These are phyloP conservation scores for Rhytidiadelphus loreus DNA, from an alignment of 225 moss, liverwort and hornwort species.

Conservation along the genomic window DNA sequence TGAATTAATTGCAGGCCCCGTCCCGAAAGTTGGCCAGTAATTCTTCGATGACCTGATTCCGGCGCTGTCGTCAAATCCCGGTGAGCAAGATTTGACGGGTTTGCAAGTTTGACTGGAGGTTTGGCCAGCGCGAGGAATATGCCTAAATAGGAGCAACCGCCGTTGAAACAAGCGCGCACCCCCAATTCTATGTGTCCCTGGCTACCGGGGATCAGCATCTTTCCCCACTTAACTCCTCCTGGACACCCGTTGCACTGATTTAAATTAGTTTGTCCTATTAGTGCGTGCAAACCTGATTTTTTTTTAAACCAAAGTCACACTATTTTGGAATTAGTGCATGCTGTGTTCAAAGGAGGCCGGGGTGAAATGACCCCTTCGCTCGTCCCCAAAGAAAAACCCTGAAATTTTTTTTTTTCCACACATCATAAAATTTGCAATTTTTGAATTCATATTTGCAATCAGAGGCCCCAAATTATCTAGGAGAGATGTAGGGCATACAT, in stretches of 20 bases:
- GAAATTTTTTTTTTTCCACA: too few species aligned
- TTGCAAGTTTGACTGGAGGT: neutral
- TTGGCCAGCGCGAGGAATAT: neutral
- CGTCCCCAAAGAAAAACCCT: too few species aligned
- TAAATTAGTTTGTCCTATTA: neutral
- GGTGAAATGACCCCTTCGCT: too few species aligned
- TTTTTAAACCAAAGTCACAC: neutral
- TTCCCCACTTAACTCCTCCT: neutral
- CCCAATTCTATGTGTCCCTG: neutral
- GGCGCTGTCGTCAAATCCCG: neutral
- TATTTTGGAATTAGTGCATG: neutral
- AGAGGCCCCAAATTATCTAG: too few species aligned
- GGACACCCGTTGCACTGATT: neutral
- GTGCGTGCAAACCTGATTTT: neutral
- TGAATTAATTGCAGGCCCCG: neutral
- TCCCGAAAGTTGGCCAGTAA: neutral
- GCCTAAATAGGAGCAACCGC: neutral
- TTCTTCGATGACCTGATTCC: neutral
- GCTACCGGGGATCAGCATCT: neutral
- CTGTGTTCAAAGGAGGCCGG: too few species aligned
- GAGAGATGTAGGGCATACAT: too few species aligned
- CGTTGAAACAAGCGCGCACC: neutral
- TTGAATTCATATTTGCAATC: too few species aligned
- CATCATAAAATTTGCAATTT: too few species aligned
- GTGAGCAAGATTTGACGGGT: neutral